A percentile compares a stretch with the other conserved stretches of the same genome.
phyloP scores from a whole-genome alignment of 352 stramenopile species.

The Phytopythium cucurbitacearum region DNA sequence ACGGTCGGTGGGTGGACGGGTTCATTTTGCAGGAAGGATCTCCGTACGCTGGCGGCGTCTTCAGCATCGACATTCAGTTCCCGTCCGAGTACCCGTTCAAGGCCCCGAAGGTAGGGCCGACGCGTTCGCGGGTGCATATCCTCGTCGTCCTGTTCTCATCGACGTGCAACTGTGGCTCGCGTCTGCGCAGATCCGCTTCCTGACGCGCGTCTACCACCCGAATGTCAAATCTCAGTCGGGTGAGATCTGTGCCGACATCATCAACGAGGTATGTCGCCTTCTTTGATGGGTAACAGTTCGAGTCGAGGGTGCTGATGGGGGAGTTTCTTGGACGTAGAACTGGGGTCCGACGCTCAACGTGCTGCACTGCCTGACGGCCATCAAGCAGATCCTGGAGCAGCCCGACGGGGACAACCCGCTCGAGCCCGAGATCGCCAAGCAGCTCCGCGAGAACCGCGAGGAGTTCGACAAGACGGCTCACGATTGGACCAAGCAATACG shows the following conservation, averaged over 20 bases:
- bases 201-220: conserved; percentile 96
- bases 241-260: conserved; percentile 95
- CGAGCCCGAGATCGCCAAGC: conserved; percentile 94
- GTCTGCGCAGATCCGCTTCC: conserved; percentile 79
- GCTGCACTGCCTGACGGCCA: conserved; percentile 85
- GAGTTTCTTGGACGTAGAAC: conserved; percentile 45
- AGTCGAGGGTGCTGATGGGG: not conserved
- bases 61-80: conserved; percentile 95
- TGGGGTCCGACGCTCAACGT: conserved; percentile 96
- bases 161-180: not conserved
- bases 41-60: conserved; percentile 88
- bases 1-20: conserved; percentile 2
- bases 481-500: conserved; percentile 91
- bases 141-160: not conserved
- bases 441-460: conserved; percentile 90
- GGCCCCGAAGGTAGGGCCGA: conserved; percentile 62
- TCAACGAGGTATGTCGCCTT: conserved; percentile 64
- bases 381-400: conserved; percentile 95
- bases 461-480: conserved; percentile 92
- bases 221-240: conserved; percentile 95
- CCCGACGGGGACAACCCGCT: conserved; percentile 95
- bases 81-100: conserved; percentile 96
- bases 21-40: conserved; percentile 54
- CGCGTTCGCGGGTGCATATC: not conserved
- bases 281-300: not conserved